Evolutionary conservation across 2,329 filamentous ascomycete species (phyloP), one percentile per base, ranked within the genome.

Genomic region (Bretziella fagacearum): DNA sequence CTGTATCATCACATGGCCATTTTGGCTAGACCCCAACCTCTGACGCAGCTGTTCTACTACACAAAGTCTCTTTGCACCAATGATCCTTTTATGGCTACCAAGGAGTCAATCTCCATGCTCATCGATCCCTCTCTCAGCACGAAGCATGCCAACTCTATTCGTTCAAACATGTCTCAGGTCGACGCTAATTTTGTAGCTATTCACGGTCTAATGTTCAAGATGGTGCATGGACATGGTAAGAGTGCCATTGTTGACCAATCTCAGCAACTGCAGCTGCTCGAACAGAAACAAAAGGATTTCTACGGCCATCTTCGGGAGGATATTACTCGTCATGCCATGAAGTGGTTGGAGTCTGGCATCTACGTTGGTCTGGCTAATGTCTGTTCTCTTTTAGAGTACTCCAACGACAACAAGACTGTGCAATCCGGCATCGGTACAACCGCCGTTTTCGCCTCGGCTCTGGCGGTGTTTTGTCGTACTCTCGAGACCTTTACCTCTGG

Each of bases 1-100:
- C 67, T 96, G 0, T 91, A 94, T 50, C 86, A 96, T 54, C 86
- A 95, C 56, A 65, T 95, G 0, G 89, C 86, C 0, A 87, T 89
- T 22, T 60, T 89, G 0, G 79, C 83, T 0, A 64, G 81, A 0
- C 80, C 81, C 0, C 78, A 83, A 50, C 71, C 72, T 0, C 60
- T 85, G 0, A 74, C 80, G 48, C 82, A 89, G 56, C 60, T 87
- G 0, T 85, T 74, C 55, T 83, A 75, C 51, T 89, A 86, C 53
- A 63, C 69, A 0, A 84, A 84, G 51, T 77, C 77, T 0, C 65
- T 89, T 0, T 82, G 76, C 23, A 81, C 82, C 0, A 65, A 73
- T 0, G 68, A 76, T 2, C 77, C 78, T 0, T 89, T 89, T 50
- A 58, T 61, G 0, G 78, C 75, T n/a, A 76, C 81, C 0, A 68